phyloP scores from a whole-genome alignment of 164 flowering plant species.

The Annona squamosa region DNA sequence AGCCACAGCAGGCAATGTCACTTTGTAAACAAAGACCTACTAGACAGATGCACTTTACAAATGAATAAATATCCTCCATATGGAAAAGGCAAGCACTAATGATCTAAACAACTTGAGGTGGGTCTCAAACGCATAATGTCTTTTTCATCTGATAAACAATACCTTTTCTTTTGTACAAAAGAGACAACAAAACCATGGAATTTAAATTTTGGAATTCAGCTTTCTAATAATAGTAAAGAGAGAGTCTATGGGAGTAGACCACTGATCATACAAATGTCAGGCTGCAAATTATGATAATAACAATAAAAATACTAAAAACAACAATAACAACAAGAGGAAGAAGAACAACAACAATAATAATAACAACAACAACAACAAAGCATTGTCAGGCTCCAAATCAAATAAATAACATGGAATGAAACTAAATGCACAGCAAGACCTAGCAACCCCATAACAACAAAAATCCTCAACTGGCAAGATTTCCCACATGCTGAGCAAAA shows the following conservation, averaged over 20 bases:
- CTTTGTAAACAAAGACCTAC: neutral
- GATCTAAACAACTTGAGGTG: neutral
- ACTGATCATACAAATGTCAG: too few species aligned
- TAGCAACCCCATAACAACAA: neutral
- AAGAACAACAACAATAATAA: neutral
- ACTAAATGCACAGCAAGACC: neutral
- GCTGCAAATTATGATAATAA: too few species aligned
- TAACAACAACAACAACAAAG: neutral
- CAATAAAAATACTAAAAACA: neutral
- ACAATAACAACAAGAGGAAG: neutral
- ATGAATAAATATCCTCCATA: neutral
- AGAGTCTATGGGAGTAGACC: too few species aligned
- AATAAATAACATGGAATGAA: neutral
- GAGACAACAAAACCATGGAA: neutral
- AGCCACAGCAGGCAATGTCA: neutral
- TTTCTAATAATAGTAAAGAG: too few species aligned
- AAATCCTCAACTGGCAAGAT: neutral
- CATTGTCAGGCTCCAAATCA: neutral
- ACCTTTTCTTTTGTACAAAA: neutral
- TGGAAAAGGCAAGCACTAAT: neutral
- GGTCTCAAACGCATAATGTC: neutral
- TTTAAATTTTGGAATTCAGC: neutral
- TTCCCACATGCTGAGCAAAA: constrained; percentile 1
- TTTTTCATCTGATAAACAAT: neutral
- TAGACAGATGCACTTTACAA: neutral